Evolutionary conservation across 2,329 filamentous ascomycete genomes (phyloP).

Genomic region (Ascomycota sp.): DNA sequence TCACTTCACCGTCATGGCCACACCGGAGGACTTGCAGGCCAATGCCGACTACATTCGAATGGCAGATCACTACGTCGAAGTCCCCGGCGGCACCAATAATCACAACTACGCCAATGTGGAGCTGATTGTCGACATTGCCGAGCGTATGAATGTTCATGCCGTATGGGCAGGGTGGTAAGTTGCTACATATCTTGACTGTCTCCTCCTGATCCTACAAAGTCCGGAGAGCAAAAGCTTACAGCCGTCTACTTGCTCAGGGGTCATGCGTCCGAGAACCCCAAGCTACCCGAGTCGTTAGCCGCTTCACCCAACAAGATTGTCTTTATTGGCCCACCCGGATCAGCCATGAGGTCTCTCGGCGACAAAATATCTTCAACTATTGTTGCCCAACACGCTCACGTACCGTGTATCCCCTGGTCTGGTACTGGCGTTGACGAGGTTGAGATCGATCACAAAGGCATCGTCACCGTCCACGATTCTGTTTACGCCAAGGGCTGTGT

Average conservation of each 20-base stretch:
- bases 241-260: constrained; percentile 32
- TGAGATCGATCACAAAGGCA: constrained; percentile 52
- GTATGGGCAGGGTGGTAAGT: constrained; percentile 95
- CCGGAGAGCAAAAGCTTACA: too few relatives aligned
- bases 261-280: constrained; percentile 95
- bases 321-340: constrained; percentile 93
- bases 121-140: constrained; percentile 92
- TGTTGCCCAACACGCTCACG: constrained; percentile 85
- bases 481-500: constrained; percentile 84
- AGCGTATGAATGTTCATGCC: constrained; percentile 94
- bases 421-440: constrained; percentile 77
- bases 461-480: constrained; percentile 75
- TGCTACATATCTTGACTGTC: neutral
- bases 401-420: constrained; percentile 98
- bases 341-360: constrained; percentile 93
- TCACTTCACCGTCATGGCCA: constrained; percentile 99
- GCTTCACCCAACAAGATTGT: constrained; percentile 96
- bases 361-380: constrained; percentile 99
- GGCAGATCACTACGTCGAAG: constrained; percentile 98
- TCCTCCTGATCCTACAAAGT: neutral
- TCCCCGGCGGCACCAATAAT: constrained; percentile 96
- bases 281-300: constrained; percentile 83
- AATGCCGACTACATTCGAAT: constrained; percentile 99
- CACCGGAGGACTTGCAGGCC: constrained; percentile 85
- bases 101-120: constrained; percentile 99